Evolutionary conservation across 1,284 basidiomycete species (phyloP), one percentile per base, ranked within the genome.

Genomic region (Pseudozyma pruni): DNA sequence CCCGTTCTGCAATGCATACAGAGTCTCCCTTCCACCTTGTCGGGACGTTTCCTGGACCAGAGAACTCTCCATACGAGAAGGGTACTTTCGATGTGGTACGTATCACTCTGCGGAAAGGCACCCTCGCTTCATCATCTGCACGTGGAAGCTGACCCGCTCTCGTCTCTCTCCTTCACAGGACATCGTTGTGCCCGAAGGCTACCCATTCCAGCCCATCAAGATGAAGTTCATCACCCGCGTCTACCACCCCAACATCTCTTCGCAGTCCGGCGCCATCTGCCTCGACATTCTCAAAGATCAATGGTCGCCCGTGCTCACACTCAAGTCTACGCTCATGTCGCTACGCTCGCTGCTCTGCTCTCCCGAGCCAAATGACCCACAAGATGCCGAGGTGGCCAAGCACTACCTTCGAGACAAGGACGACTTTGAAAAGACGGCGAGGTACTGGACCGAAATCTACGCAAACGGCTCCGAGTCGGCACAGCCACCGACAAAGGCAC

Each of bases 211-310:
- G 83, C 94, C 95, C 0, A 91, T 96, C 66, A 97, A 98, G 86
- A 98, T 98, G 94, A 79, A 81, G 63, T 74, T 75, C 52, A 67
- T 76, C 41, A 73, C 64, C 1, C 93, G 94, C 83, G 92, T 98
- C 40, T 98, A 98, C 83, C 95, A 98, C 84, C 95, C 96, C 1
- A 98, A 98, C 82, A 87, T 98, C 51, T 96, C 93, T 22, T 96
- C 93, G 23, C 91, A 91, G 38, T 94, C 91, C 13, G 95, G 92
- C 49, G 92, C 91, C 53, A 94, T 94, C 84, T 93, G 92, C 82
- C 89, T 94, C 59, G 84, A 85, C 69, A 92, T 92, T 75, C 85
- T 92, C 73, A 91, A 91, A 83, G 68, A 73, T 31, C 71, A 71
- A 32, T 75, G 73, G 63, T 62, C 64, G 8, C 71, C 64, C 5